Evolutionary conservation across 2,329 filamentous ascomycete genomes (phyloP).

Genomic region (Verticillium zaregamsianum): DNA sequence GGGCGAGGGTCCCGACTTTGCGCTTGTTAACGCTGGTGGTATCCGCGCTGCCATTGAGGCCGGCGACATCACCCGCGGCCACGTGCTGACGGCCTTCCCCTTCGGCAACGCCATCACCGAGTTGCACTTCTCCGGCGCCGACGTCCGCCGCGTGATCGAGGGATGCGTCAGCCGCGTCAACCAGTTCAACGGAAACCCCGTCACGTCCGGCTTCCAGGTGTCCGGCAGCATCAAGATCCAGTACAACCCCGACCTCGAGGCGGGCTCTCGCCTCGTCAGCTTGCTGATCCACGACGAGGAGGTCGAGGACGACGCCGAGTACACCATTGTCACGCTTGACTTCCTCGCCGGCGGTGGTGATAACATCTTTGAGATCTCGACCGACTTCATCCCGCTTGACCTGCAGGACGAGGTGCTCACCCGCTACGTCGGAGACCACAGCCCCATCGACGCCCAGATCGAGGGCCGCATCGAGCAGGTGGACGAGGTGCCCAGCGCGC

Average conservation of each 20-base stretch:
- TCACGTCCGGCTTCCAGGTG: slow-evolving; percentile 59
- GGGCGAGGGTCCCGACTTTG: slow-evolving; percentile 43
- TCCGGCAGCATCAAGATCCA: slow-evolving; percentile 51
- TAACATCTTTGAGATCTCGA: slow-evolving; percentile 46
- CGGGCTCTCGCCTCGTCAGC: slow-evolving; percentile 46
- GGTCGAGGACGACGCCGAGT: slow-evolving; percentile 42
- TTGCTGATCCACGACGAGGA: slow-evolving; percentile 45
- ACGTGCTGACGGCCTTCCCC: slow-evolving; percentile 61
- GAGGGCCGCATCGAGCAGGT: slow-evolving; percentile 38
- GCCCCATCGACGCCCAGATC: slow-evolving; percentile 44
- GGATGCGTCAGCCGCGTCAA: slow-evolving; percentile 53
- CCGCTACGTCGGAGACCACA: slow-evolving; percentile 42
- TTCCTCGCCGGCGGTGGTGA: slow-evolving; percentile 61
- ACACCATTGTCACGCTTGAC: slow-evolving; percentile 58
- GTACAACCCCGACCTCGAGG: slow-evolving; percentile 48
- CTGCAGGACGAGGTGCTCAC: slow-evolving; percentile 50
- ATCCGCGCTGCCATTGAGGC: slow-evolving; percentile 59
- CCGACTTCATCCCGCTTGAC: slow-evolving; percentile 41
- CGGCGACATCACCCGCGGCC: slow-evolving; percentile 58
- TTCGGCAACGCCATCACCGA: slow-evolving; percentile 63
- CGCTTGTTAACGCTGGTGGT: slow-evolving; percentile 60
- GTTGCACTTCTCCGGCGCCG: slow-evolving; percentile 45
- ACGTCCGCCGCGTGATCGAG: slow-evolving; percentile 55
- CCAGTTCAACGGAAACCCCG: slow-evolving; percentile 45
- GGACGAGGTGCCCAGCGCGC: not conserved